Percentiles rank a stretch among this genome's conserved stretches.
phyloP scores from a whole-genome alignment of 225 moss, liverwort and hornwort genomes.

The Anthoceros angustus region DNA sequence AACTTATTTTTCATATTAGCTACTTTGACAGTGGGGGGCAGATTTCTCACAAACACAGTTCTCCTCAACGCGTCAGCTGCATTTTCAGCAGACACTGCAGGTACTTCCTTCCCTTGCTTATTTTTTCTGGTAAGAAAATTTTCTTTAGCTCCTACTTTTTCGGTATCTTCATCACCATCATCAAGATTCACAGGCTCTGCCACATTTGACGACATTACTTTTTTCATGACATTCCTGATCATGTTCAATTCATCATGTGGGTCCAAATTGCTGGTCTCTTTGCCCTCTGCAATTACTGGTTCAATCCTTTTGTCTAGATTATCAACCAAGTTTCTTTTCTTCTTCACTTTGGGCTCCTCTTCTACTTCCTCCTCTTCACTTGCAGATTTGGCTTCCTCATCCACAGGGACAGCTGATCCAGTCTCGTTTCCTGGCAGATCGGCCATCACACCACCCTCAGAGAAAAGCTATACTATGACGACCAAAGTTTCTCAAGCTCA shows the following conservation, averaged over 20 bases:
- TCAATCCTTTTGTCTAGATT: neutral
- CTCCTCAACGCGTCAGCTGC: slow-evolving; percentile 27
- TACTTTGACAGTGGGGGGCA: slow-evolving; percentile 65
- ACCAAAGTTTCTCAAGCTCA: neutral
- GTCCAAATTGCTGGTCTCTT: slow-evolving; percentile 9
- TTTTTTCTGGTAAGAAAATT: too few relatives aligned
- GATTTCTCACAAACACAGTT: slow-evolving; percentile 77
- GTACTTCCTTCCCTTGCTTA: neutral
- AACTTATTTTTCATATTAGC: slow-evolving; percentile 69
- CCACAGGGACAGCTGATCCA: neutral
- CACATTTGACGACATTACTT: slow-evolving; percentile 39
- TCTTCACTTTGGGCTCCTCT: slow-evolving; percentile 17
- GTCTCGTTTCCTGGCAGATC: neutral
- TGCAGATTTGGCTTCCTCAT: slow-evolving; percentile 41
- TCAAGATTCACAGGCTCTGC: neutral
- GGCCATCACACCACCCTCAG: too few relatives aligned
- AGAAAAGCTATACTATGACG: too few relatives aligned
- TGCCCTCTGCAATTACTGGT: slow-evolving; percentile 7
- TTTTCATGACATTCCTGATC: slow-evolving; percentile 41
- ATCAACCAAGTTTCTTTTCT: slow-evolving; percentile 15
- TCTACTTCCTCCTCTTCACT: slow-evolving; percentile 35
- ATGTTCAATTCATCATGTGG: slow-evolving; percentile 42
- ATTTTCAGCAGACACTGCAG: slow-evolving; percentile 9
- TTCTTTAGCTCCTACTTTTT: neutral
- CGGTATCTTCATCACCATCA: neutral